Percentiles rank a stretch among this genome's conserved stretches.
phyloP scores from a whole-genome alignment of 345 rosid species.

The Lumnitzera racemosa region DNA sequence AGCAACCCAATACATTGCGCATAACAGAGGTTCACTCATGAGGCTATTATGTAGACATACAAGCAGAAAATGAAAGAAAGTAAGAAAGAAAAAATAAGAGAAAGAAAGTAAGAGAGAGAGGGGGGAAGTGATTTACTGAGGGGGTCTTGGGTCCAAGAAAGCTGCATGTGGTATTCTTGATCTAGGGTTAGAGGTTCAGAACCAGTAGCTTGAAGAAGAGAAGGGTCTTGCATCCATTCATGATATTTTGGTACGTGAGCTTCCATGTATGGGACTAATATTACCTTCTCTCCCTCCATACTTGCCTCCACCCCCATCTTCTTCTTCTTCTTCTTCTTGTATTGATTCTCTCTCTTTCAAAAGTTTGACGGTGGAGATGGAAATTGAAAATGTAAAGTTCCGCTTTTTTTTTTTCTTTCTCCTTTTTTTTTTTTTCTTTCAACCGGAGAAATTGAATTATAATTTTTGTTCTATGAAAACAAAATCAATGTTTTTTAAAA shows the following conservation, averaged over 20 bases:
- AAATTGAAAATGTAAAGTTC: no score
- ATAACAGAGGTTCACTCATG: no score
- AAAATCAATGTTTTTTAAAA: no score
- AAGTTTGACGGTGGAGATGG: background rate
- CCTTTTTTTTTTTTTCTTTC: no score
- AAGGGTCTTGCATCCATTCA: slow-evolving; percentile 83
- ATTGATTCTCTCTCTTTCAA: background rate
- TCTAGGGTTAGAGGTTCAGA: slow-evolving; percentile 84
- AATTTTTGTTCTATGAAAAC: no score
- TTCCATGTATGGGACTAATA: slow-evolving; percentile 73
- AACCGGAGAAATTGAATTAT: no score
- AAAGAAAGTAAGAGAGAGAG: background rate
- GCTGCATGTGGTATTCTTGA: slow-evolving; percentile 77
- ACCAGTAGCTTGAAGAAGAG: slow-evolving; percentile 76
- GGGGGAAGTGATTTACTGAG: slow-evolving; percentile 37
- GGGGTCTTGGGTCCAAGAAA: slow-evolving; percentile 87
- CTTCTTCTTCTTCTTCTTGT: background rate
- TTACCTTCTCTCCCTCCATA: slow-evolving; percentile 68
- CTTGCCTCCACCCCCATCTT: slow-evolving; percentile 39
- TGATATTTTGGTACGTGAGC: slow-evolving; percentile 83
- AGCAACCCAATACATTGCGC: background rate
- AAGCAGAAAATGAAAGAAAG: background rate
- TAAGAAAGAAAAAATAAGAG: background rate
- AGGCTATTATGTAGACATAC: background rate
- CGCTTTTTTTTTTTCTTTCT: no score